These are phyloP conservation scores for Cyclotella distinguenda DNA, from an alignment of 108 stramenopile species.

Conservation along the genomic window DNA sequence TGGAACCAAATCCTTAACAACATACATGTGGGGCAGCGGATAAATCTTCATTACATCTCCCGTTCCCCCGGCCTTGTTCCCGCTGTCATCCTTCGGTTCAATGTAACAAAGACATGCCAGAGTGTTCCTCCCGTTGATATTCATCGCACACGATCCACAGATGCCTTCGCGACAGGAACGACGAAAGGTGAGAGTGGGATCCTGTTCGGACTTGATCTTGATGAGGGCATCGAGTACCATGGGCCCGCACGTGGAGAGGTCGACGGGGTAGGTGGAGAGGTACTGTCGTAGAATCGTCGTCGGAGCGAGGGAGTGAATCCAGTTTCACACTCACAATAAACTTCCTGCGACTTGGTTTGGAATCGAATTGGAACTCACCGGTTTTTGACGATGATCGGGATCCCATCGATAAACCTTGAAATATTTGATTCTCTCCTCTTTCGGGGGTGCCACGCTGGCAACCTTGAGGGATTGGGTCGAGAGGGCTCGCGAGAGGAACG, in stretches of 20 bases:
- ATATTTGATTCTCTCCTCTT: constrained; percentile 83
- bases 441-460: constrained; percentile 8
- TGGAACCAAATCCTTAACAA: constrained; percentile 97
- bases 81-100: constrained; percentile 52
- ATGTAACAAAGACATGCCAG: constrained; percentile 95
- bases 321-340: too few species aligned
- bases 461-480: constrained; percentile 58
- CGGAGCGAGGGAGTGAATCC: not conserved
- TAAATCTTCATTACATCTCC: constrained; percentile 89
- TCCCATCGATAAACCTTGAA: constrained; percentile 99
- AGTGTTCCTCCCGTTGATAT: constrained; percentile 97
- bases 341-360: not conserved
- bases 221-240: constrained; percentile 97
- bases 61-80: constrained; percentile 27
- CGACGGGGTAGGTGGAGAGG: constrained; percentile 89
- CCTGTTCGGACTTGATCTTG: constrained; percentile 97
- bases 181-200: constrained; percentile 96
- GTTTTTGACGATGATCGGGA: constrained; percentile 92
- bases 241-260: constrained; percentile 95
- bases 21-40: constrained; percentile 99
- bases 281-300: constrained; percentile 39
- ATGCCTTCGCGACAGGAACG: constrained; percentile 98
- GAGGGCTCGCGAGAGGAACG: constrained; percentile 11
- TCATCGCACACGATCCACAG: constrained; percentile 99
- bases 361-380: constrained; percentile 27